phyloP scores from a whole-genome alignment of 768 basidiomycete species.

The Crucibulum laeve region DNA sequence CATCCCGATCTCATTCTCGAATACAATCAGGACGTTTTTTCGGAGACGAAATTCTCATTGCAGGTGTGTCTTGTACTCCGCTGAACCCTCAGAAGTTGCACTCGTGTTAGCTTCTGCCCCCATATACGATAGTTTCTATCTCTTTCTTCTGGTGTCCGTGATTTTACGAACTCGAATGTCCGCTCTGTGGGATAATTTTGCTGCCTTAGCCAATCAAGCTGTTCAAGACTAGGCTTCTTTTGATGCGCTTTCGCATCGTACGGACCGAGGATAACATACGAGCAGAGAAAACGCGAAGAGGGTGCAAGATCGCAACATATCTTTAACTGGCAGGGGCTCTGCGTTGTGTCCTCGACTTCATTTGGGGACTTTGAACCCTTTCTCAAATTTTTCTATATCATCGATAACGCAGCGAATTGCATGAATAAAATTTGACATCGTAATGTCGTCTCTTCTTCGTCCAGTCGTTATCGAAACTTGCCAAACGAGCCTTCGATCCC shows the following conservation, averaged over 20 bases:
- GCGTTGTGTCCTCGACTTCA: too few relatives aligned
- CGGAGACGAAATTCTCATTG: too few relatives aligned
- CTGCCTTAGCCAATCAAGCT: neutral
- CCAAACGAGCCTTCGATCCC: slow-evolving; percentile 27
- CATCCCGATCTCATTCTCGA: too few relatives aligned
- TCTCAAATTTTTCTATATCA: too few relatives aligned
- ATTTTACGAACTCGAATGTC: neutral
- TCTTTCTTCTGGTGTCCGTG: neutral
- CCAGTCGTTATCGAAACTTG: slow-evolving; percentile 30
- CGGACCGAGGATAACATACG: neutral
- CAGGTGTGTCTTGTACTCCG: too few relatives aligned
- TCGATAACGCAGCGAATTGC: neutral
- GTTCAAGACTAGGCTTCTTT: neutral
- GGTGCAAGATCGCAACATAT: too few relatives aligned
- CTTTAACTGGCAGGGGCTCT: too few relatives aligned
- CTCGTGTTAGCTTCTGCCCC: too few relatives aligned
- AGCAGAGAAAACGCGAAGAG: too few relatives aligned
- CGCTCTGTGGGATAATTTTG: neutral
- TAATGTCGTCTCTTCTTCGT: slow-evolving; percentile 28
- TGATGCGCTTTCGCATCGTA: neutral
- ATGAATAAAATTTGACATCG: neutral
- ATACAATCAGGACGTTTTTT: too few relatives aligned
- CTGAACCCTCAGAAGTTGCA: too few relatives aligned
- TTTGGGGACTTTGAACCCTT: neutral
- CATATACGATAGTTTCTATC: neutral